Evolutionary conservation across 208 protist species (phyloP), one percentile per base, ranked within the genome.

Genomic region (Leishmania tarentolae): DNA sequence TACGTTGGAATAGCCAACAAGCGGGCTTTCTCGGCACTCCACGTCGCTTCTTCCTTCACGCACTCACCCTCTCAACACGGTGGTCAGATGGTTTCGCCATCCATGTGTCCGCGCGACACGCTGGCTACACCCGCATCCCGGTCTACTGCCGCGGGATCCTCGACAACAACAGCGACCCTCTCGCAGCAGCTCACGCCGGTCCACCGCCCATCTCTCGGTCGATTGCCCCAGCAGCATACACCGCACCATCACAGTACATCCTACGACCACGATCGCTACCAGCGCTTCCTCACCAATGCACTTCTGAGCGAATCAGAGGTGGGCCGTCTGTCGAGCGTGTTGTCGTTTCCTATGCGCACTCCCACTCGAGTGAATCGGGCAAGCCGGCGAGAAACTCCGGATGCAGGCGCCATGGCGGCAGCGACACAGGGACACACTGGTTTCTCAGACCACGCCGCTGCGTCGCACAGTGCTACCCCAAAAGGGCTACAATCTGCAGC

Each of bases 1-100:
- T 85, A 85, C 82, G 66, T 85, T 4, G 82, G 75, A 46, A 46
- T 85, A 3, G 82, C 73, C 9, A 79, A 85, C 53, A 79, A 85
- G 28, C 72, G 73, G 28, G 77, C 53, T 17, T 85, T 85, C 47
- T 81, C 82, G 8, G 65, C 82, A 13, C 46, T 81, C 15, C 71
- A 61, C 42, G 11, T 81, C 42, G 68, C 46, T 59, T 47, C 8
- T 37, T 24, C 47, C 2, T 44, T 46, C 11, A 46, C 66, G 11
- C 28, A 35, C 46, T 31, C 63, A 15, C 28, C 61, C n/a, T 71
- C 13, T 52, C 42, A 17, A n/a, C 28, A 79, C 31, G 40, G n/a
- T 31, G 24, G 11, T 28, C 24, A 71, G 15, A 53, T 73, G 76
- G 31, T 31, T 17, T 76, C 72, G 31, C 52, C 72, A 37, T 40